These are phyloP conservation scores for Naganishia liquefaciens DNA, from an alignment of 1,284 basidiomycete genomes.

Conservation along the genomic window DNA sequence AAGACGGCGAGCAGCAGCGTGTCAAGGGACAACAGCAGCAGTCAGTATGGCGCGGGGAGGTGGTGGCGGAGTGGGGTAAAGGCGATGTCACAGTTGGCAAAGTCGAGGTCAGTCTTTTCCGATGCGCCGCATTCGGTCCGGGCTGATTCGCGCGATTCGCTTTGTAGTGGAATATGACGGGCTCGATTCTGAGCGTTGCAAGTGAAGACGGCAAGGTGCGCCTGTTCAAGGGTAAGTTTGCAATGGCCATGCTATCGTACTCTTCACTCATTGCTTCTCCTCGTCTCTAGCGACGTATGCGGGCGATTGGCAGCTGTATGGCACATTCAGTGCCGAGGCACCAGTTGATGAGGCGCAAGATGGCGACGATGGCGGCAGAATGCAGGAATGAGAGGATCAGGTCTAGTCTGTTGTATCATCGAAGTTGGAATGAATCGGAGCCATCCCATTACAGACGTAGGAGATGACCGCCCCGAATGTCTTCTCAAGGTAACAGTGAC, in stretches of 20 bases:
- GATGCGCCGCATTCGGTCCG: not conserved
- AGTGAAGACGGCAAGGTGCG: conserved; percentile 86
- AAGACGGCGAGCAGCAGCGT: conserved; percentile 38
- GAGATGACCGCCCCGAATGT: no score
- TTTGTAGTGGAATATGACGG: conserved; percentile 56
- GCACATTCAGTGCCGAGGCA: conserved; percentile 53
- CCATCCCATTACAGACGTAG: no score
- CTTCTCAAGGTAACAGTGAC: no score
- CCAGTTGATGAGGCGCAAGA: conserved; percentile 41
- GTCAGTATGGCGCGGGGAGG: conserved; percentile 65
- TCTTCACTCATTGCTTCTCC: not conserved
- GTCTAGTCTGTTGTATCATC: not conserved
- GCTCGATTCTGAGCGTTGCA: conserved; percentile 81
- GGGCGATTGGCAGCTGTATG: conserved; percentile 52
- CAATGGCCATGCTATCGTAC: not conserved
- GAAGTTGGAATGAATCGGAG: no score
- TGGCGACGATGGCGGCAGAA: conserved; percentile 1
- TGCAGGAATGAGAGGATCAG: conserved; percentile 11
- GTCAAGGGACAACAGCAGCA: conserved; percentile 30
- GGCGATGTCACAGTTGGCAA: conserved; percentile 79
- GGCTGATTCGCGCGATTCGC: not conserved
- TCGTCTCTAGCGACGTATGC: conserved; percentile 48
- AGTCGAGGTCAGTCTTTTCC: conserved; percentile 68
- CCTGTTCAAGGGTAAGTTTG: conserved; percentile 71
- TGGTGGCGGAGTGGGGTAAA: conserved; percentile 81